Evolutionary conservation across 2,329 filamentous ascomycete species (phyloP), one percentile per base, ranked within the genome.

Genomic region (Fusarium papillatum): DNA sequence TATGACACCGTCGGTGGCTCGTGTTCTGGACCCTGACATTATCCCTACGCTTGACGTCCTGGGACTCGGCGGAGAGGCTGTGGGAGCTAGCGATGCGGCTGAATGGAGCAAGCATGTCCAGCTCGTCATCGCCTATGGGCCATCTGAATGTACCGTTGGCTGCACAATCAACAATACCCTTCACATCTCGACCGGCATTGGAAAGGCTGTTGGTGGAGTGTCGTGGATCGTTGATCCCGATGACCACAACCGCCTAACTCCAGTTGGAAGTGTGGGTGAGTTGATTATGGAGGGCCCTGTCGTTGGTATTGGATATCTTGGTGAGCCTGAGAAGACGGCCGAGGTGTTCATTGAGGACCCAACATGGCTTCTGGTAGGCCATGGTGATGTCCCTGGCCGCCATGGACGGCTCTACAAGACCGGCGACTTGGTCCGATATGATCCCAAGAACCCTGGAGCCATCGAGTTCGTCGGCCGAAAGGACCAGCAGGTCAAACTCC

Each of bases 401-500:
- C 76, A 72, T 14, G 86, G 86, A 2, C 83, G 87, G 6, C 76
- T 92, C 6, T 92, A 92, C 79, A 90, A 88, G 76, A 92, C 90
- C 0, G 91, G 91, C 6, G 91, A 93, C 75, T 83, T 92, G 1
- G 57, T 60, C 9, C 3, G 36, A 39, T 60, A 60, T n/a, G 59
- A 41, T 19, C 11, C 38, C 17, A 61, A 61, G 22, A 61, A 61
- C 11, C 59, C 59, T 26, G 26, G 36, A n/a, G 36, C 36, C 13
- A 41, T 61, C 22, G 59, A 61, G 24, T 61, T 61, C 24, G 31
- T 39, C 17, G 59, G 91, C 34, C 87, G 92, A 63, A 92, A 91
- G 76, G 92, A 94, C 78, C 88, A 88, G 41, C 92, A 92, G 80
- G 88, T 93, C 65, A 94, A 94, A 82, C 83, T 94, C 31, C 86